phyloP scores from a whole-genome alignment of 78 protist genomes.

The Cyanophora paradoxa region DNA sequence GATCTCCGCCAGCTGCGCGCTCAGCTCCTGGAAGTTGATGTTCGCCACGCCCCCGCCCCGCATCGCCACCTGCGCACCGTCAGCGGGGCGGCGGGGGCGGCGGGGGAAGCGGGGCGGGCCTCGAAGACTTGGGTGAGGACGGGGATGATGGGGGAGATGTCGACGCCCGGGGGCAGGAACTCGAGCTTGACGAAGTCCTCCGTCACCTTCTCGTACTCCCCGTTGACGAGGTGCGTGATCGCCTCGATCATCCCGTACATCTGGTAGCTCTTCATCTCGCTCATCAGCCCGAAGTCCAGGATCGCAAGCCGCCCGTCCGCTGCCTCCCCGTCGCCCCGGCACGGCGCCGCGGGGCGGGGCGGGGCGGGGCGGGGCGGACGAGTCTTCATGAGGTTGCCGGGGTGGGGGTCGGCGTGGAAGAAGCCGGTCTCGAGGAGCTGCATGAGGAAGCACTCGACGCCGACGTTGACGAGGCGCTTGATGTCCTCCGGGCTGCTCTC shows the following conservation, averaged over 20 bases:
- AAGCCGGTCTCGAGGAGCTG: slow-evolving; percentile 36
- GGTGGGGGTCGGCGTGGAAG: slow-evolving; percentile 46
- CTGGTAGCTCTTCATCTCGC: background rate
- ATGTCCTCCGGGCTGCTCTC: slow-evolving; percentile 5
- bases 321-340: slow-evolving; percentile 7
- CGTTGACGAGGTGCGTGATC: slow-evolving; percentile 26
- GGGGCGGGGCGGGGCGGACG: background rate
- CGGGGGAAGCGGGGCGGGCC: background rate
- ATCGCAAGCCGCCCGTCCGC: slow-evolving; percentile 29
- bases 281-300: slow-evolving; percentile 41
- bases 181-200: slow-evolving; percentile 24
- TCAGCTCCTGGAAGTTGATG: slow-evolving; percentile 35
- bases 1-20: slow-evolving; percentile 25
- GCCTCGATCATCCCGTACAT: slow-evolving; percentile 30
- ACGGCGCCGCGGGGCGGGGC: background rate
- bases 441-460: slow-evolving; percentile 22
- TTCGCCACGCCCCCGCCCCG: slow-evolving; percentile 19
- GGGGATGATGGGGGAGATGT: slow-evolving; percentile 1
- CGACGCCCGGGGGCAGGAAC: slow-evolving; percentile 17
- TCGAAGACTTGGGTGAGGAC: slow-evolving; percentile 30
- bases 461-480: background rate
- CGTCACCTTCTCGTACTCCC: slow-evolving; percentile 18
- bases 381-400: background rate
- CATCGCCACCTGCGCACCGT: background rate
- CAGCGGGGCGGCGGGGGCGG: background rate